These are phyloP conservation scores for Aspergillus pseudotamarii DNA, from an alignment of 2,329 filamentous ascomycete species.

Conservation along the genomic window DNA sequence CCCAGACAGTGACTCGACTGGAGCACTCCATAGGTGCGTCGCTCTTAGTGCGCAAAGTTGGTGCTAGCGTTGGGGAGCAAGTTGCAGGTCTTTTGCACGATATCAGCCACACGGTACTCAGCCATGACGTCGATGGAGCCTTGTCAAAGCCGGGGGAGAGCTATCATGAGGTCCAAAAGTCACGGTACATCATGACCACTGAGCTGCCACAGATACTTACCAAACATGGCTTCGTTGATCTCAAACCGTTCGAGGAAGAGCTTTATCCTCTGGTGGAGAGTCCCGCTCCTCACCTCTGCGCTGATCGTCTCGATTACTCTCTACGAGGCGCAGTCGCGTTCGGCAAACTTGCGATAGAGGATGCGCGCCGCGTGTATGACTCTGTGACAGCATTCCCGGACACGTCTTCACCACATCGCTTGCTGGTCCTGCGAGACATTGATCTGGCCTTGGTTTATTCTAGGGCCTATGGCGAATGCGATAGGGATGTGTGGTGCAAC, in stretches of 20 bases:
- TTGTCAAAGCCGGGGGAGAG: slow-evolving; percentile 41
- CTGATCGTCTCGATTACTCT: slow-evolving; percentile 45
- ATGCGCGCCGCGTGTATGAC: slow-evolving; percentile 30
- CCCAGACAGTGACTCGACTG: slow-evolving; percentile 40
- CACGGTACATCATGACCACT: slow-evolving; percentile 38
- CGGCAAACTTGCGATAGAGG: slow-evolving; percentile 32
- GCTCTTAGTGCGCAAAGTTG: slow-evolving; percentile 41
- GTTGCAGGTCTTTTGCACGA: slow-evolving; percentile 45
- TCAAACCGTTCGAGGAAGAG: slow-evolving; percentile 40
- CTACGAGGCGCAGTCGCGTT: slow-evolving; percentile 41
- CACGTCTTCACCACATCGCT: slow-evolving; percentile 24
- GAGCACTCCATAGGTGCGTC: slow-evolving; percentile 47
- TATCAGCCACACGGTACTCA: slow-evolving; percentile 44
- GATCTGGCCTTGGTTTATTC: slow-evolving; percentile 35
- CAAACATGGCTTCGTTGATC: slow-evolving; percentile 32
- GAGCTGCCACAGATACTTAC: slow-evolving; percentile 37
- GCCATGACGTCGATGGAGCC: slow-evolving; percentile 45
- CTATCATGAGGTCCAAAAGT: slow-evolving; percentile 47
- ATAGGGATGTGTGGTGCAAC: slow-evolving; percentile 44
- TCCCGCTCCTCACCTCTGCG: slow-evolving; percentile 43
- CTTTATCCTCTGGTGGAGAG: slow-evolving; percentile 43
- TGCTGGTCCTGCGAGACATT: slow-evolving; percentile 36
- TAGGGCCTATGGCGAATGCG: slow-evolving; percentile 36
- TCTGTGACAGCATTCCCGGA: slow-evolving; percentile 35
- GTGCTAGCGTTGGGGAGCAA: slow-evolving; percentile 41